A percentile compares a stretch with the other conserved stretches of the same genome.
phyloP scores from a whole-genome alignment of 2,329 filamentous ascomycete species.

The Diaporthe humulicola region DNA sequence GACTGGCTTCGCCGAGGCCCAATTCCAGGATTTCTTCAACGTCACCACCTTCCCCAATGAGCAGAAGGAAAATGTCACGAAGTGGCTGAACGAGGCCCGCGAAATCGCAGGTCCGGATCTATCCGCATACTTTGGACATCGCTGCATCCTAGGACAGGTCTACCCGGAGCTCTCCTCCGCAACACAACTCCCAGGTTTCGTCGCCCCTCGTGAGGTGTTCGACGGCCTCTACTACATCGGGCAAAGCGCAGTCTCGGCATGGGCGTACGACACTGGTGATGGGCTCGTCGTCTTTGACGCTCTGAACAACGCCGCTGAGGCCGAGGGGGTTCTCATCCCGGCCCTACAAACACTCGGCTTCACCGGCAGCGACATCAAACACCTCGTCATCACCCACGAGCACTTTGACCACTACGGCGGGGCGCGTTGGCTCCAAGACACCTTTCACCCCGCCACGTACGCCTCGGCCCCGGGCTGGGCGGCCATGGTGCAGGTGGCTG shows the following conservation, averaged over 20 bases:
- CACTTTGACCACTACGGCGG: conserved; percentile 48
- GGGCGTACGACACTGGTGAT: conserved; percentile 47
- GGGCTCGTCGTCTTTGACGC: conserved; percentile 45
- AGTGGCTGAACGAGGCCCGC: conserved; percentile 18
- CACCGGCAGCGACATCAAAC: conserved; percentile 46
- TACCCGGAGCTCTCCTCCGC: neutral
- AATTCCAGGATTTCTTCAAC: conserved; percentile 23
- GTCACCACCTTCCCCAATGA: conserved; percentile 10
- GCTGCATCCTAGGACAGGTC: neutral
- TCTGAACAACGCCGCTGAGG: conserved; percentile 40
- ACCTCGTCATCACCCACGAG: conserved; percentile 47
- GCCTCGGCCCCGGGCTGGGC: conserved; percentile 1
- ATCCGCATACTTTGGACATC: conserved; percentile 4
- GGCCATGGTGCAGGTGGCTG: neutral
- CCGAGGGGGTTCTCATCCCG: neutral
- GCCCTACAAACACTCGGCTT: conserved; percentile 32
- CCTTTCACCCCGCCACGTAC: conserved; percentile 34
- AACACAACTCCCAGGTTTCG: neutral
- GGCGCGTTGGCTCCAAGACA: conserved; percentile 44
- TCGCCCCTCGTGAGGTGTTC: conserved; percentile 19
- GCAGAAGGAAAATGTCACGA: conserved; percentile 7
- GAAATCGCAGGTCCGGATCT: neutral
- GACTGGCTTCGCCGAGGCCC: conserved; percentile 1
- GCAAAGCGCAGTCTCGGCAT: conserved; percentile 41
- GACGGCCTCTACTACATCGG: conserved; percentile 1